phyloP scores from a whole-genome alignment of 148 eudicot genomes.

The Beta vulgaris region DNA sequence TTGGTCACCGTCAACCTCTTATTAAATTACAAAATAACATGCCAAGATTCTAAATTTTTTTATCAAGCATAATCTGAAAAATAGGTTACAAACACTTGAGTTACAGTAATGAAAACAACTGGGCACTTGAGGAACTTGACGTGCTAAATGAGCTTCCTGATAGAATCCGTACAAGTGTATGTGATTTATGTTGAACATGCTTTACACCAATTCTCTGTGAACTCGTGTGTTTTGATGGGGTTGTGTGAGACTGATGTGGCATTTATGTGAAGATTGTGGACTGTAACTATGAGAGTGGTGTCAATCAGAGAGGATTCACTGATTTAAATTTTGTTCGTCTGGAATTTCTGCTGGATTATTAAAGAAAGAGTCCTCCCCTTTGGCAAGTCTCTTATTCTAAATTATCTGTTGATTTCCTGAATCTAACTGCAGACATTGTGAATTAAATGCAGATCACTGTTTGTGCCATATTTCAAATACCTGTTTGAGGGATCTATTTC shows the following conservation, averaged over 20 bases:
- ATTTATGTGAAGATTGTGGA: neutral
- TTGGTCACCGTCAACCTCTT: neutral
- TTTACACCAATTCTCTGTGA: too few species aligned
- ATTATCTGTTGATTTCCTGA: neutral
- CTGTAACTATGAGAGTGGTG: neutral
- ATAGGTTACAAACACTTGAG: too few species aligned
- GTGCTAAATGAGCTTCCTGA: too few species aligned
- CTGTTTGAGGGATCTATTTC: slow-evolving; percentile 61
- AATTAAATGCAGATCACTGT: slow-evolving; percentile 56
- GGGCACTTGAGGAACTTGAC: too few species aligned
- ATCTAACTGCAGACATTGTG: slow-evolving; percentile 6
- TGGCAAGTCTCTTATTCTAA: too few species aligned
- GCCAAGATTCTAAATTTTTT: too few species aligned
- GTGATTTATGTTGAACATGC: too few species aligned
- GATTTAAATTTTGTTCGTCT: neutral
- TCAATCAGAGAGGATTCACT: neutral
- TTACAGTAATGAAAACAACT: too few species aligned
- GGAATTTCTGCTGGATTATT: neutral
- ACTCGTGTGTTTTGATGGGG: neutral
- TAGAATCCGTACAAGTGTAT: too few species aligned
- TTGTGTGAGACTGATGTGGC: neutral
- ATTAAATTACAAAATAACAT: too few species aligned
- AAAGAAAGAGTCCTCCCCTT: neutral
- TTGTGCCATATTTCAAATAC: slow-evolving; percentile 95
- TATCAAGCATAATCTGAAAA: too few species aligned